phyloP scores from a whole-genome alignment of 139 green algal genomes.

The Astrephomene gubernaculifera region DNA sequence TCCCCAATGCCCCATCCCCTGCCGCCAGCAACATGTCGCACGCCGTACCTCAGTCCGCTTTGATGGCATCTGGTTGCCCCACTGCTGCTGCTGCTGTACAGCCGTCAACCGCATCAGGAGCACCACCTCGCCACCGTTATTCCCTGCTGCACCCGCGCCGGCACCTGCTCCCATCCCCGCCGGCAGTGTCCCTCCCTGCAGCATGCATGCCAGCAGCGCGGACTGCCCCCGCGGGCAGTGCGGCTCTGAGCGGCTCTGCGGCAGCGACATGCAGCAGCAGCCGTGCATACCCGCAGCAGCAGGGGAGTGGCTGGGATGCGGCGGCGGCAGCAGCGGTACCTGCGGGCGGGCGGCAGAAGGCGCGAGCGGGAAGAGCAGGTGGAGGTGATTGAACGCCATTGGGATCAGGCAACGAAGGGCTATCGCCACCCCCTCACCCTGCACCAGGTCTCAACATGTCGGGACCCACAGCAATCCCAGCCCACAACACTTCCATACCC shows the following conservation, averaged over 20 bases:
- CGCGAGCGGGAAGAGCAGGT: not conserved
- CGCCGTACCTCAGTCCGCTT: no score
- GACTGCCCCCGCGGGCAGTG: not conserved
- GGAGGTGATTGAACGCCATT: no score
- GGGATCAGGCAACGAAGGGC: no score
- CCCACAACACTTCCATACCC: no score
- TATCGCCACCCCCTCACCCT: no score
- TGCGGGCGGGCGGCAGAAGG: not conserved
- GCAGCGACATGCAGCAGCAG: not conserved
- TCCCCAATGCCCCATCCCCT: no score
- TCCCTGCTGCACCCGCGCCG: not conserved
- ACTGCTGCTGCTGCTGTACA: not conserved
- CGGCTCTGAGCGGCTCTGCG: conserved; percentile 15
- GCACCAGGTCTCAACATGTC: no score
- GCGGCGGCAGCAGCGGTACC: conserved; percentile 12
- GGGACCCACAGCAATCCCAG: no score
- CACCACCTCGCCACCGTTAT: not conserved
- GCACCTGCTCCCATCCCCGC: not conserved
- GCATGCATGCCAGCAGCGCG: conserved; percentile 12
- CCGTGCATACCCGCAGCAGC: no score
- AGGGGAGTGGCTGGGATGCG: no score
- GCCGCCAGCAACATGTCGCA: no score
- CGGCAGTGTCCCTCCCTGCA: not conserved
- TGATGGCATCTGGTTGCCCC: no score
- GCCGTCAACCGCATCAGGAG: conserved; percentile 3